These are phyloP conservation scores for Kwoniella bestiolae DNA, from an alignment of 768 basidiomycete species.

Conservation along the genomic window DNA sequence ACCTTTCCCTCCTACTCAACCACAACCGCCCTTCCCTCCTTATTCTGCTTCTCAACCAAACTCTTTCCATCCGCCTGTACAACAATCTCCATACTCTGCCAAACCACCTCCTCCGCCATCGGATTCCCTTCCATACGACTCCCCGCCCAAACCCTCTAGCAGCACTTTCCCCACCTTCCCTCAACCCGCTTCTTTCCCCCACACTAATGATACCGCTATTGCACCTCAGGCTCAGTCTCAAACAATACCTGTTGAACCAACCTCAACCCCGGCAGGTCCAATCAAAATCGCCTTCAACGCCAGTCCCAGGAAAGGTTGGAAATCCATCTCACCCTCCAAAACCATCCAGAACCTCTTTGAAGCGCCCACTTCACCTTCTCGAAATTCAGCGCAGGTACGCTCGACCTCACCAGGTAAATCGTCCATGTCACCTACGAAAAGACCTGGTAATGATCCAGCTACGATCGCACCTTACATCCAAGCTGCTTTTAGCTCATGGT, in stretches of 20 bases:
- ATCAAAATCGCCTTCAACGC: slow-evolving; percentile 19
- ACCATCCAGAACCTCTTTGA: slow-evolving; percentile 34
- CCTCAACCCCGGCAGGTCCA: neutral
- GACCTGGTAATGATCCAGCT: neutral
- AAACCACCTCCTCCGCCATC: neutral
- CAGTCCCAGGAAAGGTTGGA: slow-evolving; percentile 22
- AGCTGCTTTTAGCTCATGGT: slow-evolving; percentile 46
- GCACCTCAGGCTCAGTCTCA: neutral
- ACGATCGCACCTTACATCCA: slow-evolving; percentile 48
- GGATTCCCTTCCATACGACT: neutral
- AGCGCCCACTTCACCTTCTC: slow-evolving; percentile 2
- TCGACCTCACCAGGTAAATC: slow-evolving; percentile 1
- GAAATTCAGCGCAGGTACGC: neutral
- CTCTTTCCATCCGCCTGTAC: neutral
- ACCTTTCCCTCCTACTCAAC: neutral
- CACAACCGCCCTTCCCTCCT: neutral
- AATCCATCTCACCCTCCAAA: slow-evolving; percentile 20
- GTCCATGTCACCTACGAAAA: neutral
- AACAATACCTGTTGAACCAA: neutral
- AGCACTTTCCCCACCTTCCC: neutral
- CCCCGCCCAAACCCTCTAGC: neutral
- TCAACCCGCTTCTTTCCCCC: neutral
- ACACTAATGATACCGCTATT: neutral
- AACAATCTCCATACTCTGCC: neutral
- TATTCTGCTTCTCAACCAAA: no score